Percentiles rank a stretch among this genome's conserved stretches.
Conservation (phyloP, 208 protist species). For the Chromosphaera perkinsii region DNA sequence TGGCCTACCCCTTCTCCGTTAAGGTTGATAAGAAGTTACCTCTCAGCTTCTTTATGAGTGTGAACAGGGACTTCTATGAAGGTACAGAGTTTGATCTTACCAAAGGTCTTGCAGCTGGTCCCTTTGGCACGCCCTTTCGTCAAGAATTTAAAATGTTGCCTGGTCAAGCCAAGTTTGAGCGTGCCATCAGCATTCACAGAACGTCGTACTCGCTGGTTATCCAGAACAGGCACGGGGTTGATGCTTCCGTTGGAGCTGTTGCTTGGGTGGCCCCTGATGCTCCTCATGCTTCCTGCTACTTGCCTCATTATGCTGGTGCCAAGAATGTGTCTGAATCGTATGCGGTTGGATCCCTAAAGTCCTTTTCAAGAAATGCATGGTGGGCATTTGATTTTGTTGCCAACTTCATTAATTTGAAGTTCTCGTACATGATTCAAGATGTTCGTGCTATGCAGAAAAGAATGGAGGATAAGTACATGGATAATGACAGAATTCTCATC, state of each 20-base stretch:
- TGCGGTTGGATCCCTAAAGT: slow-evolving; percentile 10
- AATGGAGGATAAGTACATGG: too few species aligned
- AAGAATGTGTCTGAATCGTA: slow-evolving; percentile 17
- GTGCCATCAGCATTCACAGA: slow-evolving; percentile 30
- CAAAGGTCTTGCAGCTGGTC: slow-evolving; percentile 33
- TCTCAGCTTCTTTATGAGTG: slow-evolving; percentile 14
- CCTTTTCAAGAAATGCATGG: slow-evolving; percentile 17
- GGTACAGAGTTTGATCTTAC: slow-evolving; percentile 43
- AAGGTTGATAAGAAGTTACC: slow-evolving; percentile 15
- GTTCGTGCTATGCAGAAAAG: too few species aligned
- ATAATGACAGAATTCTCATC: slow-evolving; percentile 17
- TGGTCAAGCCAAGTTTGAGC: slow-evolving; percentile 20
- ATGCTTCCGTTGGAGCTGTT: slow-evolving; percentile 15
- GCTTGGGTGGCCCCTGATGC: slow-evolving; percentile 40
- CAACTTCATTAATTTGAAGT: slow-evolving; percentile 28
- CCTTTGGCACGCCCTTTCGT: slow-evolving; percentile 40
- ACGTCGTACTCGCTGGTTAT: slow-evolving; percentile 20
- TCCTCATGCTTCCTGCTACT: slow-evolving; percentile 29
- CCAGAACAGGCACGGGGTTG: not conserved
- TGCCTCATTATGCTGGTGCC: slow-evolving; percentile 24
- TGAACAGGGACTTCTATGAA: slow-evolving; percentile 35
- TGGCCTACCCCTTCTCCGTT: slow-evolving; percentile 33
- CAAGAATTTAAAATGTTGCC: too few species aligned
- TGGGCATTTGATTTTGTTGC: slow-evolving; percentile 33
- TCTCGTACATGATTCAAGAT: too few species aligned